Evolutionary conservation across 768 basidiomycete genomes (phyloP).

Genomic region (Hygrophorus pudorinus): DNA sequence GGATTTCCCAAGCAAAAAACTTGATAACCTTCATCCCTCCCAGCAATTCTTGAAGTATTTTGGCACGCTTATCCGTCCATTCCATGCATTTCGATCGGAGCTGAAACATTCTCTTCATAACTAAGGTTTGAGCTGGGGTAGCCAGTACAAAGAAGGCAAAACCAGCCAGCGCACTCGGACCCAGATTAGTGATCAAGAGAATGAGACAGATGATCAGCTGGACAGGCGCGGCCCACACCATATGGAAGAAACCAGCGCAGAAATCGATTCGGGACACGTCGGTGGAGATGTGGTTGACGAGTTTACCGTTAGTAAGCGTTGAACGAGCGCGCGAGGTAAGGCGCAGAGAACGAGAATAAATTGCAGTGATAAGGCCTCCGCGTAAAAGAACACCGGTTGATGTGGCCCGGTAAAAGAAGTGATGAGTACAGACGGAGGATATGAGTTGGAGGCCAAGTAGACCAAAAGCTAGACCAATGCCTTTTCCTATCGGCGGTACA

Average conservation of each 20-base stretch:
- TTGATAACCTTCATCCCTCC: constrained; percentile 91
- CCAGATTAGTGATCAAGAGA: constrained; percentile 65
- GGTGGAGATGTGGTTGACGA: constrained; percentile 90
- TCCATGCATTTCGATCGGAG: constrained; percentile 67
- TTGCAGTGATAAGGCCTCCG: constrained; percentile 78
- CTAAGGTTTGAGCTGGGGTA: constrained; percentile 61
- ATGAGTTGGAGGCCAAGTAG: constrained; percentile 62
- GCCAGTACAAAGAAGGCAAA: constrained; percentile 55
- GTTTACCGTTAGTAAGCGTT: constrained; percentile 75
- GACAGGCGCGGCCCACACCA: constrained; percentile 69
- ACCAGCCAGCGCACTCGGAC: constrained; percentile 47
- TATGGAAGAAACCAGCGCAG: constrained; percentile 70
- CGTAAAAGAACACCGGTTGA: constrained; percentile 74
- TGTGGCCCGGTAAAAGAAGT: constrained; percentile 73
- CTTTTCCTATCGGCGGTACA: constrained; percentile 36
- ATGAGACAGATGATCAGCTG: constrained; percentile 71
- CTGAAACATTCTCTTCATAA: constrained; percentile 66
- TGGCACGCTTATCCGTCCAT: constrained; percentile 88
- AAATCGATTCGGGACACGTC: constrained; percentile 91
- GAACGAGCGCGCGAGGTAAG: constrained; percentile 74
- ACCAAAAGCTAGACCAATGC: constrained; percentile 67
- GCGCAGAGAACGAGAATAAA: constrained; percentile 69
- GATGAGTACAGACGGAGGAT: constrained; percentile 59
- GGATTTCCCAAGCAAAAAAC: constrained; percentile 81
- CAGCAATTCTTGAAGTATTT: constrained; percentile 81